Evolutionary conservation across 116 monocot genomes (phyloP).

Genomic region (Posidonia oceanica): DNA sequence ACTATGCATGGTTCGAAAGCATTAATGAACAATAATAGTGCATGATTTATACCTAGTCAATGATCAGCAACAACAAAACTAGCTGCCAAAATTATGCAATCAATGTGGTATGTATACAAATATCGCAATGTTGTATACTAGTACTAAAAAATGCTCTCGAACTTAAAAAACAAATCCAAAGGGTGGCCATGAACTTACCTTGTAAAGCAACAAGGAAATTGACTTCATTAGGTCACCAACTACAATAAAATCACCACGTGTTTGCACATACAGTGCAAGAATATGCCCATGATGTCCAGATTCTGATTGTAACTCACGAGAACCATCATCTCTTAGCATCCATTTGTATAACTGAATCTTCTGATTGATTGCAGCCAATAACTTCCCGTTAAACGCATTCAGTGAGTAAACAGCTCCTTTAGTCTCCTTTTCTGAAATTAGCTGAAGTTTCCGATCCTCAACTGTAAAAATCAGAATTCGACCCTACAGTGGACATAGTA

Average conservation of each 20-base stretch:
- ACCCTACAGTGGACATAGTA: constrained; percentile 35
- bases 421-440: constrained; percentile 94
- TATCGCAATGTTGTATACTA: background rate
- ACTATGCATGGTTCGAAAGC: too few species aligned
- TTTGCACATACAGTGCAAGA: constrained; percentile 85
- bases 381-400: constrained; percentile 92
- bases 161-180: background rate
- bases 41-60: too few species aligned
- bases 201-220: constrained; percentile 83
- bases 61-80: too few species aligned
- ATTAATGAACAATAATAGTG: too few species aligned
- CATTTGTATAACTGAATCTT: constrained; percentile 94
- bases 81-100: too few species aligned
- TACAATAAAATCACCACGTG: constrained; percentile 95
- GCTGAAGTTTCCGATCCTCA: constrained; percentile 88
- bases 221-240: constrained; percentile 99
- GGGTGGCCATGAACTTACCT: constrained; percentile 31
- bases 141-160: background rate
- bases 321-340: constrained; percentile 82
- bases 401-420: constrained; percentile 94
- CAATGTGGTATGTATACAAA: background rate
- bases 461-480: constrained; percentile 87
- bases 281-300: constrained; percentile 98
- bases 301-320: constrained; percentile 86
- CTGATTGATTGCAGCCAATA: constrained; percentile 94